Percentiles rank a stretch among this genome's conserved stretches.
Evolutionary conservation across 768 basidiomycete genomes (phyloP).

Genomic region (Amanita rubescens): DNA sequence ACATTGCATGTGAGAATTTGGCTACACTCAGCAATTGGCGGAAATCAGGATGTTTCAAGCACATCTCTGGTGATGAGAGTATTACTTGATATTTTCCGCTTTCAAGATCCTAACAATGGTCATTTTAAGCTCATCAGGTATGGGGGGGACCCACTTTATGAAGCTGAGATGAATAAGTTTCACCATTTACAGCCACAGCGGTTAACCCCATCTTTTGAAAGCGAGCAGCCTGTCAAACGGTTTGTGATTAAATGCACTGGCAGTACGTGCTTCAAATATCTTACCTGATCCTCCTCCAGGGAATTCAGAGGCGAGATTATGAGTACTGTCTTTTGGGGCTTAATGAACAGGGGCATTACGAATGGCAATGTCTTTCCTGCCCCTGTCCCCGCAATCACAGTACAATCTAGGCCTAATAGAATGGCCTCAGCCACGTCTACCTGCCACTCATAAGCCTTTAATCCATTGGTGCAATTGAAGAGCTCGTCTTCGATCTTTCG

Average conservation of each 20-base stretch:
- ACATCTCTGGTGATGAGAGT: constrained; percentile 34
- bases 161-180: too few relatives aligned
- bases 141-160: neutral
- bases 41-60: constrained; percentile 23
- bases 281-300: too few relatives aligned
- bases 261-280: neutral
- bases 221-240: too few relatives aligned
- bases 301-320: constrained; percentile 8
- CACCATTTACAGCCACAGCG: too few relatives aligned
- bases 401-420: constrained; percentile 23
- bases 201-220: too few relatives aligned
- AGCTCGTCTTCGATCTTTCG: too few relatives aligned
- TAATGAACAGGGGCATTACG: constrained; percentile 21
- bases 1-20: constrained; percentile 16
- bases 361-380: constrained; percentile 32
- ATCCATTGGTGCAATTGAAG: constrained; percentile 2
- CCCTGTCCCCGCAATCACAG: constrained; percentile 30
- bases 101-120: neutral
- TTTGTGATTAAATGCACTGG: constrained; percentile 6
- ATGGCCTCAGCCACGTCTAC: constrained; percentile 30
- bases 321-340: constrained; percentile 17
- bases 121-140: neutral
- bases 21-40: constrained; percentile 15
- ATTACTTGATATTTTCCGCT: constrained; percentile 17
- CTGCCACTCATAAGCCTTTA: constrained; percentile 27